Percentiles rank a stretch among this genome's conserved stretches.
These are phyloP conservation scores for Irpex lacteus DNA, from an alignment of 1,284 basidiomycete genomes.

Conservation along the genomic window DNA sequence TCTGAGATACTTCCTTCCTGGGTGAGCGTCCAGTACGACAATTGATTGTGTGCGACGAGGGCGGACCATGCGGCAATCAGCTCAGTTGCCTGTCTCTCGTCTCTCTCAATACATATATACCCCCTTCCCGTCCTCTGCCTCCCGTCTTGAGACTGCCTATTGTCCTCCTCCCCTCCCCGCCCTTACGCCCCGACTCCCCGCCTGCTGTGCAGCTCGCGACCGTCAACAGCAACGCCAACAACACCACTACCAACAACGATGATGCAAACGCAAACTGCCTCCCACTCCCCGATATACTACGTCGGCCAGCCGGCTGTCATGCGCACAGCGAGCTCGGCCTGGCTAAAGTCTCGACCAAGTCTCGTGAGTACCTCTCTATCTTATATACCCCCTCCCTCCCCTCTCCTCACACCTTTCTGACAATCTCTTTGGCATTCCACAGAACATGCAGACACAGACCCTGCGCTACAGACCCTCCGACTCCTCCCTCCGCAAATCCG, in stretches of 20 bases:
- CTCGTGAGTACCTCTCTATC: constrained; percentile 18
- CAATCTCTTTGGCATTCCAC: not conserved
- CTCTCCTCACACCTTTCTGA: too few species aligned
- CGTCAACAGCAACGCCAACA: not conserved
- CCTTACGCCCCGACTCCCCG: not conserved
- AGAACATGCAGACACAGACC: constrained; percentile 10
- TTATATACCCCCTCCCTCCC: not conserved
- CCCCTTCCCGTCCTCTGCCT: constrained; percentile 5
- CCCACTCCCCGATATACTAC: constrained; percentile 16
- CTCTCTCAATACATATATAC: not conserved
- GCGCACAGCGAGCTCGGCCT: constrained; percentile 13
- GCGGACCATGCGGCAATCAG: constrained; percentile 1
- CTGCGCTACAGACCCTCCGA: constrained; percentile 13
- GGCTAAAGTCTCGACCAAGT: constrained; percentile 18
- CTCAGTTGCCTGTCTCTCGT: not conserved
- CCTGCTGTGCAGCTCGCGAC: not conserved
- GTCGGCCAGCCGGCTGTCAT: constrained; percentile 21
- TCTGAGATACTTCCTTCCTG: not conserved
- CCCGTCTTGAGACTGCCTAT: constrained; percentile 1
- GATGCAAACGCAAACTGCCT: constrained; percentile 11
- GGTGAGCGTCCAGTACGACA: not conserved
- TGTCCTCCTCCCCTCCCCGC: not conserved
- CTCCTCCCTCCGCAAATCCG: constrained; percentile 14
- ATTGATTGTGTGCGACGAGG: not conserved
- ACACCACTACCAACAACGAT: not conserved